Conservation (phyloP, 306 rosid genomes). For the Chamaecrista fasciculata region DNA sequence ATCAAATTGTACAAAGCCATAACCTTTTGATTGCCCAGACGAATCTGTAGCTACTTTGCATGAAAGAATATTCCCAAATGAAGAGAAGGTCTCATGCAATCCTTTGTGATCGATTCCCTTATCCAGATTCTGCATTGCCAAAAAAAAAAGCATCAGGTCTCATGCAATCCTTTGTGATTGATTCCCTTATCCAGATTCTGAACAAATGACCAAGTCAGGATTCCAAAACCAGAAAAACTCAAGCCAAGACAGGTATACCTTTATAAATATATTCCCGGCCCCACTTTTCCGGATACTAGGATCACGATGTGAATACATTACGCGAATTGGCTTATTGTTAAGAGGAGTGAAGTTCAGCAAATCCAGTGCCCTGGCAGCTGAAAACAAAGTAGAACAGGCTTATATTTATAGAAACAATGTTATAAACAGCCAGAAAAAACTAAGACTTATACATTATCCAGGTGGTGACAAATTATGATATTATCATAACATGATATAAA, state of each 20-base stretch:
- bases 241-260: conserved; percentile 48
- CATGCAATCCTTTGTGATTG: too few relatives aligned
- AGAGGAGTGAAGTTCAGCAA: conserved; percentile 82
- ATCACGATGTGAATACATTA: conserved; percentile 97
- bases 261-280: conserved; percentile 88
- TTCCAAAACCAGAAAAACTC: background rate
- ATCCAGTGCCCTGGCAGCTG: conserved; percentile 98
- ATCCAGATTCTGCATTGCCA: conserved; percentile 77
- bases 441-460: too few relatives aligned
- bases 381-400: conserved; percentile 7
- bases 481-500: too few relatives aligned
- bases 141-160: conserved; percentile 7
- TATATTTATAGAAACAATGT: background rate
- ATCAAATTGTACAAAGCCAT: conserved; percentile 96
- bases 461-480: too few relatives aligned
- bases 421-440: background rate
- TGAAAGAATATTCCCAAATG: conserved; percentile 88
- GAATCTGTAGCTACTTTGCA: conserved; percentile 93
- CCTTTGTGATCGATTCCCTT: conserved; percentile 96
- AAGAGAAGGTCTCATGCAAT: conserved; percentile 81
- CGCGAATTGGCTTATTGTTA: conserved; percentile 71
- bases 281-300: conserved; percentile 96
- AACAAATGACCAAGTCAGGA: conserved; percentile 4
- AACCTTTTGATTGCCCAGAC: conserved; percentile 90
- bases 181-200: conserved; percentile 11